These are phyloP conservation scores for Silene conica DNA, from an alignment of 148 eudicot species.

Conservation along the genomic window DNA sequence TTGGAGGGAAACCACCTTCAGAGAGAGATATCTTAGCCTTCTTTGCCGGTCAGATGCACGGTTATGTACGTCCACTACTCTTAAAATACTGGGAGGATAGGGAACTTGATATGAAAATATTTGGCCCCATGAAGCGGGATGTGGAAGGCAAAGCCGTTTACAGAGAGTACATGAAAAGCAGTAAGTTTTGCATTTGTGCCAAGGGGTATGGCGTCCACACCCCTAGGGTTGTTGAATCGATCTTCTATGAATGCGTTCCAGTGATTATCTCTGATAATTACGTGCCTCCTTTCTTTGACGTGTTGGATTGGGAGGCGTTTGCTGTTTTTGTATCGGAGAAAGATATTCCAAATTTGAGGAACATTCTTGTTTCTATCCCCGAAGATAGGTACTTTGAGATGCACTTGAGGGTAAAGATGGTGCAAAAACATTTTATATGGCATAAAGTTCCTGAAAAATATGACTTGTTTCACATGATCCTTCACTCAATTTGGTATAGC, in stretches of 20 bases:
- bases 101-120: slow-evolving; percentile 60
- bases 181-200: slow-evolving; percentile 81
- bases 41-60: slow-evolving; percentile 76
- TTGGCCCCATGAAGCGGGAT: slow-evolving; percentile 63
- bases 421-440: slow-evolving; percentile 68
- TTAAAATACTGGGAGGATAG: slow-evolving; percentile 66
- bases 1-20: slow-evolving; percentile 64
- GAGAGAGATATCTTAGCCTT: slow-evolving; percentile 57
- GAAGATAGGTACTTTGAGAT: slow-evolving; percentile 56
- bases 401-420: slow-evolving; percentile 52
- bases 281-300: slow-evolving; percentile 81
- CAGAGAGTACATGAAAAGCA: slow-evolving; percentile 66
- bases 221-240: slow-evolving; percentile 68
- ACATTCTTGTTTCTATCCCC: slow-evolving; percentile 57
- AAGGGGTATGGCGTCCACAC: slow-evolving; percentile 73
- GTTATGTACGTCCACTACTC: slow-evolving; percentile 63
- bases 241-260: slow-evolving; percentile 73
- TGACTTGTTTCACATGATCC: slow-evolving; percentile 80
- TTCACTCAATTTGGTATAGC: slow-evolving; percentile 82
- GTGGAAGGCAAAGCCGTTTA: slow-evolving; percentile 54
- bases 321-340: slow-evolving; percentile 58
- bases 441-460: slow-evolving; percentile 60
- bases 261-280: slow-evolving; percentile 76
- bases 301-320: slow-evolving; percentile 69
- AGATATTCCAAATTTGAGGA: slow-evolving; percentile 64